Percentiles rank a stretch among this genome's conserved stretches.
These are phyloP conservation scores for Calonectria pseudoreteaudii DNA, from an alignment of 2,329 filamentous ascomycete genomes.

Conservation along the genomic window DNA sequence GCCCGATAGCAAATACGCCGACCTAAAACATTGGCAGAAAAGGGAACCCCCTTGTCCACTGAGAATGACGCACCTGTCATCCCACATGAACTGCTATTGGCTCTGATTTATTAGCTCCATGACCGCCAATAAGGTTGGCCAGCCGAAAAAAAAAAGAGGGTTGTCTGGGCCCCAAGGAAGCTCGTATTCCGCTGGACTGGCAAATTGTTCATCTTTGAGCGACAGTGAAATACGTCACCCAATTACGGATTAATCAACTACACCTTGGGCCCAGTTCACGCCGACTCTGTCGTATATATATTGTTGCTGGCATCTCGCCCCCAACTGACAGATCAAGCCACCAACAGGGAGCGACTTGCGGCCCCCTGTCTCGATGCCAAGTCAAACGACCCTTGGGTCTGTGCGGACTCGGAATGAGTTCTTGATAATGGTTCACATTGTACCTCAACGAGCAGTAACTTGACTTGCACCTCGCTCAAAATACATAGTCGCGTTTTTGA, in stretches of 20 bases:
- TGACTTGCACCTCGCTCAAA: not conserved
- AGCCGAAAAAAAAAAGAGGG: not conserved
- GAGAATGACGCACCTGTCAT: not conserved
- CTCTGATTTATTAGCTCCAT: not conserved
- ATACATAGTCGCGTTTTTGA: not conserved
- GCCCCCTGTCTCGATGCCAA: not conserved
- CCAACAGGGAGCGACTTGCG: not conserved
- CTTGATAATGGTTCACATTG: not conserved
- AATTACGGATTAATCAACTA: not conserved
- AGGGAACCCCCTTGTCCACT: not conserved
- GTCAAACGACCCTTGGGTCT: not conserved
- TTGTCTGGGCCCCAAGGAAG: not conserved
- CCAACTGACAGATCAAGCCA: not conserved
- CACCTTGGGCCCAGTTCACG: not conserved
- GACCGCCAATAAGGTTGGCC: not conserved
- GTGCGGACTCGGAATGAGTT: not conserved
- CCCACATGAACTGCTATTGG: not conserved
- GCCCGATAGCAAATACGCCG: not conserved
- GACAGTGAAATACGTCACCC: not conserved
- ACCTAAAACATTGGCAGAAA: not conserved
- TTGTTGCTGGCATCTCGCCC: not conserved
- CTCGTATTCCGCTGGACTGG: not conserved
- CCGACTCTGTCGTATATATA: not conserved
- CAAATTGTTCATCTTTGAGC: slow-evolving; percentile 6
- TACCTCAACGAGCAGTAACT: not conserved